These are phyloP conservation scores for Pythium brachiatum DNA, from an alignment of 352 stramenopile genomes.

Conservation along the genomic window DNA sequence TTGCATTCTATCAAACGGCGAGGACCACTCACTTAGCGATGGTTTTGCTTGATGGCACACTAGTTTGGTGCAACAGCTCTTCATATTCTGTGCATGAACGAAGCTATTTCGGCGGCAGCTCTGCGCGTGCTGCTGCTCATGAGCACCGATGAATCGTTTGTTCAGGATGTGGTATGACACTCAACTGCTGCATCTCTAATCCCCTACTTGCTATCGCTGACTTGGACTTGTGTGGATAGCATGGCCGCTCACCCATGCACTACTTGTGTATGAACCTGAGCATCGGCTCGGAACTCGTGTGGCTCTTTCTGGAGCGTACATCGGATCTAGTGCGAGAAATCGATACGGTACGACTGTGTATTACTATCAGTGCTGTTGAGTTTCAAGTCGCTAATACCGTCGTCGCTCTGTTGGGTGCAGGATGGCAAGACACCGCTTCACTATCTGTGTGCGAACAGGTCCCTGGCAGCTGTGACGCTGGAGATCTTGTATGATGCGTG, in stretches of 20 bases:
- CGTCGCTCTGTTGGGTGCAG: constrained; percentile 17
- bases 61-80: constrained; percentile 60
- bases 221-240: constrained; percentile 23
- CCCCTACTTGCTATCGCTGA: neutral
- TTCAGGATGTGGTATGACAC: constrained; percentile 44
- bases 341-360: constrained; percentile 34
- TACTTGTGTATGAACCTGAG: constrained; percentile 66
- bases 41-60: neutral
- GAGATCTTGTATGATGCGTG: constrained; percentile 74
- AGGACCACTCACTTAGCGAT: neutral
- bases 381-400: neutral
- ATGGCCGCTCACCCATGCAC: constrained; percentile 59
- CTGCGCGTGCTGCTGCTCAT: constrained; percentile 44
- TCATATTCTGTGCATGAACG: constrained; percentile 70
- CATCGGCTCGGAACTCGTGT: constrained; percentile 56
- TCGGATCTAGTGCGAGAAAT: constrained; percentile 50
- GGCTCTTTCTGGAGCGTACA: constrained; percentile 68
- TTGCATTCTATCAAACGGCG: neutral
- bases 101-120: constrained; percentile 32
- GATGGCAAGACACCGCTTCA: constrained; percentile 58
- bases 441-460: constrained; percentile 57
- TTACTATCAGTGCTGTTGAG: neutral
- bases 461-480: constrained; percentile 45
- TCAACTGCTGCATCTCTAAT: neutral
- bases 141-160: constrained; percentile 40